Conservation (phyloP, 2,329 filamentous ascomycete genomes). For the Cladophialophora bantiana region DNA sequence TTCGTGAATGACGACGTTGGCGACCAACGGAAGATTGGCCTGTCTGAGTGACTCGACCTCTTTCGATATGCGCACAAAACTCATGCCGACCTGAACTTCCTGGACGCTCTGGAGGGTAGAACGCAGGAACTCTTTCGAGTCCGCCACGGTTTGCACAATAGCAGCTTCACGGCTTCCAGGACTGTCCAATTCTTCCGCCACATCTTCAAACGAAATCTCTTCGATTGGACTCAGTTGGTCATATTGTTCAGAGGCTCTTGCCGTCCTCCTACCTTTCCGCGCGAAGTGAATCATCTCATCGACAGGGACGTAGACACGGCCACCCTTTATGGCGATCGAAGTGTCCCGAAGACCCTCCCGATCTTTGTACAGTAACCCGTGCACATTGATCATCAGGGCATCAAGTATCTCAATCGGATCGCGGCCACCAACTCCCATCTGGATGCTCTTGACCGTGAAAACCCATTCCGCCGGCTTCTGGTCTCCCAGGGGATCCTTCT, state of each 20-base stretch:
- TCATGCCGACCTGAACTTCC: slow-evolving; percentile 93
- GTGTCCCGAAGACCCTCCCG: slow-evolving; percentile 88
- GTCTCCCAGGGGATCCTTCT: slow-evolving; percentile 67
- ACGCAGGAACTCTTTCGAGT: slow-evolving; percentile 89
- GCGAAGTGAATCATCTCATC: slow-evolving; percentile 78
- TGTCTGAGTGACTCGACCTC: slow-evolving; percentile 73
- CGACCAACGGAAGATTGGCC: slow-evolving; percentile 72
- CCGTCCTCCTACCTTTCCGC: slow-evolving; percentile 56
- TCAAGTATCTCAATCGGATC: slow-evolving; percentile 90
- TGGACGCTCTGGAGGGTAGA: slow-evolving; percentile 92
- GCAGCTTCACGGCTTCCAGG: slow-evolving; percentile 72
- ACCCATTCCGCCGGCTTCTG: slow-evolving; percentile 93
- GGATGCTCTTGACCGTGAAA: slow-evolving; percentile 79
- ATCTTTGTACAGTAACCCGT: slow-evolving; percentile 86
- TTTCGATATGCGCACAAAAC: slow-evolving; percentile 86
- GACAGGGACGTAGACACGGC: slow-evolving; percentile 86
- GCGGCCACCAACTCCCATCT: slow-evolving; percentile 84
- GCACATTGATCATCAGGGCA: slow-evolving; percentile 84
- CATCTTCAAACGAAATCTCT: slow-evolving; percentile 72
- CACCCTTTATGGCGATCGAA: slow-evolving; percentile 87
- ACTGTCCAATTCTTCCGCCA: slow-evolving; percentile 75
- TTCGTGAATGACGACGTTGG: slow-evolving; percentile 95
- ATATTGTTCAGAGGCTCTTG: slow-evolving; percentile 52
- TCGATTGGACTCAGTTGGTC: slow-evolving; percentile 45
- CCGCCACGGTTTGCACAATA: slow-evolving; percentile 82